Base-by-base conservation (phyloP, 1,284 basidiomycete species). In the Melanopsichium pennsylvanicum region DNA sequence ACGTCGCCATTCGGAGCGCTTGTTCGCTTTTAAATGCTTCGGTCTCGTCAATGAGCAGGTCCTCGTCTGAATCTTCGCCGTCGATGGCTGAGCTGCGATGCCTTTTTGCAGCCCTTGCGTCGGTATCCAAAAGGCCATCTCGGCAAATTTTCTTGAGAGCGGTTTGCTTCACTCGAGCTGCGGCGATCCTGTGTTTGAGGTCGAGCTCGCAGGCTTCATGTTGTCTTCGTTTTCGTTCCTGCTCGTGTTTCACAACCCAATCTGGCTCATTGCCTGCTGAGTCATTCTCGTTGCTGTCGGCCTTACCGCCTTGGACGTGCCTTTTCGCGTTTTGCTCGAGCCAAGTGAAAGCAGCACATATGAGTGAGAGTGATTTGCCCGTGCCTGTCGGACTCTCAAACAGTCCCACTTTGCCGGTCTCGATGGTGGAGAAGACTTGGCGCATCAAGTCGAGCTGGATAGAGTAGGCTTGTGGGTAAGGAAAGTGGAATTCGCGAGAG, bases 381-480 rank as follows among this genome's bases (percentile, higher is more conserved):
- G 83, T 84, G 8, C 84, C 84, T 3, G 84, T 84, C 2, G 84
- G 84, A 41, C 81, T 83, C 58, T 84, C 84, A 39, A 84, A 81
- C 38, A 97, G 89, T 2, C 91, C 88, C 9, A 96, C 81, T 86
- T 89, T 81, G 74, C 85, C 42, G 5, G 81, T 69, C 78, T 97
- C 93, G 44, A 97, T 90, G 0, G 89, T 86, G 2, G 85, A 74
- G 79, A 95, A 97, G 4, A 97, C 83, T 58, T 92, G 89, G 12
- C 84, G 86, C 94, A 97, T 97, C 29, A 97, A 86, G 33, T 92
- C 87, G 1, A 87, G 83, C 81, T 98, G 95, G 63, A 96, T 96
- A 15, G 85, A 81, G 82, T 98, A 97, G 0, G 94, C 94, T 39
- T 63, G 19, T 1, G 74, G 58, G 38, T 74, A 79, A 2, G 78